phyloP scores from a whole-genome alignment of 768 basidiomycete species.

The Dendrothele bispora region DNA sequence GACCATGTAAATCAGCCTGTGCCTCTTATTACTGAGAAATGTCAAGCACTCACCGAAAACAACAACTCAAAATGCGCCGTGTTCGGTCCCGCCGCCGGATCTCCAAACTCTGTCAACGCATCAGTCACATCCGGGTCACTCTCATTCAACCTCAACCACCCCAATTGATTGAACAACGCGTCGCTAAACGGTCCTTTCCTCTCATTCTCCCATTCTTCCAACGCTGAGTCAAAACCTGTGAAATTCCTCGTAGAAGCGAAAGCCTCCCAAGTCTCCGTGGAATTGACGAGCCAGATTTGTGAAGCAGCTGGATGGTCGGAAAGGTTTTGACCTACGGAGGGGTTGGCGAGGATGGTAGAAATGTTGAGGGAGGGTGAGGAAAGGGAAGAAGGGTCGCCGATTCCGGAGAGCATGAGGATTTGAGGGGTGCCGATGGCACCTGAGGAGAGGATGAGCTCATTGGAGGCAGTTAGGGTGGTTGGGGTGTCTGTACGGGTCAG shows the following conservation, averaged over 20 bases:
- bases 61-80: constrained; percentile 30
- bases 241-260: constrained; percentile 17
- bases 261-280: constrained; percentile 13
- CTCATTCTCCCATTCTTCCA: constrained; percentile 20
- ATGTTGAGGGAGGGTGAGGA: constrained; percentile 8
- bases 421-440: constrained; percentile 28
- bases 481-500: background rate
- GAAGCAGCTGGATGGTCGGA: too few species aligned
- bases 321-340: constrained; percentile 21
- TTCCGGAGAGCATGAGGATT: constrained; percentile 21
- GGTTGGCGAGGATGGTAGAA: constrained; percentile 16
- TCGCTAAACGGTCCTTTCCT: constrained; percentile 25
- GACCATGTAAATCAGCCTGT: too few species aligned
- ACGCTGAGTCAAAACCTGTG: constrained; percentile 6
- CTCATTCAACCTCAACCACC: constrained; percentile 26
- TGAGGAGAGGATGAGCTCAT: constrained; percentile 30
- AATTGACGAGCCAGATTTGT: constrained; percentile 10
- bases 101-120: constrained; percentile 15
- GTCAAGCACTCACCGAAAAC: constrained; percentile 19
- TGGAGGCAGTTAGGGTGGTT: constrained; percentile 21
- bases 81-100: constrained; percentile 29
- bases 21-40: too few species aligned
- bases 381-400: constrained; percentile 18
- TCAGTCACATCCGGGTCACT: too few species aligned
- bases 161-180: constrained; percentile 19